Evolutionary conservation across 495 filamentous ascomycete genomes (phyloP).

Genomic region (Penicillium angulare): DNA sequence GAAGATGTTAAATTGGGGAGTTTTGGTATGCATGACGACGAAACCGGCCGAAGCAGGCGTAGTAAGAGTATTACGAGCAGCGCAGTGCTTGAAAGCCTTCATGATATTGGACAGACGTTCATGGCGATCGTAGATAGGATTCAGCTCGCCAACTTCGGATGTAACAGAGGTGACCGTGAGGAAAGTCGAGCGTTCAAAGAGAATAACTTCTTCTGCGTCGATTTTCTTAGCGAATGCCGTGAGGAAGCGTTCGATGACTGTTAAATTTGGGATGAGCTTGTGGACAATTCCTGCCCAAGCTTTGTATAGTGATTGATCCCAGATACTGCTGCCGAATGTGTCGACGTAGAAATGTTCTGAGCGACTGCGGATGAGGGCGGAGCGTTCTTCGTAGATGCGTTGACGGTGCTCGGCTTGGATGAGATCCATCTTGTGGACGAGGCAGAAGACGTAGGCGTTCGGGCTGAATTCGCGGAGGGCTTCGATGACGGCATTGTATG

Average conservation of each 20-base stretch:
- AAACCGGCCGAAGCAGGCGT: conserved; percentile 57
- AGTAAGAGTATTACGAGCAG: conserved; percentile 56
- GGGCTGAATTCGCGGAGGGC: conserved; percentile 84
- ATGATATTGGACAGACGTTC: conserved; percentile 95
- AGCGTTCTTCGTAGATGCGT: conserved; percentile 76
- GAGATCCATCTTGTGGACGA: conserved; percentile 99
- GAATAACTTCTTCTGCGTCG: conserved; percentile 87
- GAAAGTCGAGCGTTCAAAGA: conserved; percentile 96
- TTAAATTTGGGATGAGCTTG: conserved; percentile 88
- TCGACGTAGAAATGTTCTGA: conserved; percentile 68
- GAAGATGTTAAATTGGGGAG: conserved; percentile 82
- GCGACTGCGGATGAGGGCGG: conserved; percentile 67
- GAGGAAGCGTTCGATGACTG: conserved; percentile 84
- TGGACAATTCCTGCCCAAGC: conserved; percentile 98
- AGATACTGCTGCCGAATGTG: conserved; percentile 91
- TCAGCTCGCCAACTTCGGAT: conserved; percentile 65
- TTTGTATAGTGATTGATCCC: conserved; percentile 97
- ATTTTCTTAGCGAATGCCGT: conserved; percentile 73
- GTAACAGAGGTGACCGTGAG: conserved; percentile 86
- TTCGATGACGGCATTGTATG: conserved; percentile 80
- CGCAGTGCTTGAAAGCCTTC: conserved; percentile 91
- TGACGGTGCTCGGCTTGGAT: conserved; percentile 75
- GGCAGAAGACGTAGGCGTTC: conserved; percentile 79
- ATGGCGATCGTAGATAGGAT: conserved; percentile 88
- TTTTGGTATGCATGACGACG: conserved; percentile 65